These are phyloP conservation scores for Vachellia pachyceras DNA, from an alignment of 306 rosid genomes.

Conservation along the genomic window DNA sequence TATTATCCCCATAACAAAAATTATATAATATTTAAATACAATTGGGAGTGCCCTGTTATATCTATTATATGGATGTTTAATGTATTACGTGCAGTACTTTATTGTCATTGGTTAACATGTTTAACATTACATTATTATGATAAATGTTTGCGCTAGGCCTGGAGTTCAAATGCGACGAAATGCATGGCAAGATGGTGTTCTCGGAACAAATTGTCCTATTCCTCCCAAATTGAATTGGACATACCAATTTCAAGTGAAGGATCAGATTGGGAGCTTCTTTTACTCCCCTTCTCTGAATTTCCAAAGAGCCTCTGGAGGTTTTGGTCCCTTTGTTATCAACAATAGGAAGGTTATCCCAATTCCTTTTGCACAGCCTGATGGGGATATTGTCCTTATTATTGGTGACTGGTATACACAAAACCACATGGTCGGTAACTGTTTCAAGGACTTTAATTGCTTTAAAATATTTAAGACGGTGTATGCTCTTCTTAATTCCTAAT, in stretches of 20 bases:
- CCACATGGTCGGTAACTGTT: constrained; percentile 35
- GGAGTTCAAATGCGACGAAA: constrained; percentile 82
- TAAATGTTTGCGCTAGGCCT: constrained; percentile 56
- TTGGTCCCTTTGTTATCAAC: constrained; percentile 43
- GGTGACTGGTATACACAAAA: constrained; percentile 19
- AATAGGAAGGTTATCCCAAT: background rate
- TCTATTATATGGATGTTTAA: background rate
- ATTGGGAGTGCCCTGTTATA: background rate
- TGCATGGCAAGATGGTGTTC: constrained; percentile 68
- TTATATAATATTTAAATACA: background rate
- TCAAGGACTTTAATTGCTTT: background rate
- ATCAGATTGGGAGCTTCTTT: constrained; percentile 72
- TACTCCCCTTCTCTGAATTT: constrained; percentile 64
- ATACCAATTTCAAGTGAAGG: constrained; percentile 71
- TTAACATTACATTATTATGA: constrained; percentile 5
- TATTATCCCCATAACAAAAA: background rate
- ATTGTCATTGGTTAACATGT: background rate
- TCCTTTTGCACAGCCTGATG: constrained; percentile 12
- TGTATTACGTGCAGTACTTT: background rate
- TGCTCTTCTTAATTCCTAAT: background rate
- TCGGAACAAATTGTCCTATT: constrained; percentile 74
- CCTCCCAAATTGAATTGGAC: constrained; percentile 72
- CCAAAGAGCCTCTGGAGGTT: constrained; percentile 75
- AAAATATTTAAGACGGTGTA: background rate
- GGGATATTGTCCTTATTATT: background rate